Evolutionary conservation across 495 filamentous ascomycete species (phyloP).

Genomic region (Hypomontagnella monticulosa): DNA sequence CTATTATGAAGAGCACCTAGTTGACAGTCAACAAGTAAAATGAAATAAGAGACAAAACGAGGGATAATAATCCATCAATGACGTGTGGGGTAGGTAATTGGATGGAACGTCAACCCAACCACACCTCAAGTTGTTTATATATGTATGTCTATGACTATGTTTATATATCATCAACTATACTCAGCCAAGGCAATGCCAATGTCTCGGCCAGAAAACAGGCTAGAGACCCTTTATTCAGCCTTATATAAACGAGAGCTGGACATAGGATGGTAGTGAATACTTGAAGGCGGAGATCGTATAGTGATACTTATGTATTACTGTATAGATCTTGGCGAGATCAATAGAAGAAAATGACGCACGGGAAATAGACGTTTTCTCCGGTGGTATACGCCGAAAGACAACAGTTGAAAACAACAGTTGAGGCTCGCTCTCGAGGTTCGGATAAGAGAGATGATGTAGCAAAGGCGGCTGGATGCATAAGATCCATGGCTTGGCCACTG

Average conservation of each 20-base stretch:
- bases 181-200: conserved; percentile 25
- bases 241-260: conserved; percentile 2
- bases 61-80: conserved; percentile 19
- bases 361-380: not conserved
- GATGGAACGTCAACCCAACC: conserved; percentile 31
- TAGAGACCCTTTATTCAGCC: conserved; percentile 20
- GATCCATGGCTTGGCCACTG: conserved; percentile 35
- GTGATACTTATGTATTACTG: not conserved
- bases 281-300: not conserved
- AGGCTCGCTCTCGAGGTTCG: conserved; percentile 2
- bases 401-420: conserved; percentile 23
- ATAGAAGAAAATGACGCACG: conserved; percentile 6
- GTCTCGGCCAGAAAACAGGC: conserved; percentile 9
- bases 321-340: not conserved
- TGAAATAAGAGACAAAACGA: conserved; percentile 11
- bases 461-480: conserved; percentile 34
- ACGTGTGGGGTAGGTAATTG: conserved; percentile 21
- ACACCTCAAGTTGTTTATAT: conserved; percentile 2
- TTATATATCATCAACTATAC: conserved; percentile 21
- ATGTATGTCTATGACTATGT: conserved; percentile 7
- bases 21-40: not conserved
- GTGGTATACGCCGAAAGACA: conserved; percentile 1
- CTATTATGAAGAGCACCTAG: conserved; percentile 10
- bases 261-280: not conserved
- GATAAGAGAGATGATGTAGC: conserved; percentile 18